phyloP scores from a whole-genome alignment of 768 basidiomycete genomes.

The Amanita muscaria region DNA sequence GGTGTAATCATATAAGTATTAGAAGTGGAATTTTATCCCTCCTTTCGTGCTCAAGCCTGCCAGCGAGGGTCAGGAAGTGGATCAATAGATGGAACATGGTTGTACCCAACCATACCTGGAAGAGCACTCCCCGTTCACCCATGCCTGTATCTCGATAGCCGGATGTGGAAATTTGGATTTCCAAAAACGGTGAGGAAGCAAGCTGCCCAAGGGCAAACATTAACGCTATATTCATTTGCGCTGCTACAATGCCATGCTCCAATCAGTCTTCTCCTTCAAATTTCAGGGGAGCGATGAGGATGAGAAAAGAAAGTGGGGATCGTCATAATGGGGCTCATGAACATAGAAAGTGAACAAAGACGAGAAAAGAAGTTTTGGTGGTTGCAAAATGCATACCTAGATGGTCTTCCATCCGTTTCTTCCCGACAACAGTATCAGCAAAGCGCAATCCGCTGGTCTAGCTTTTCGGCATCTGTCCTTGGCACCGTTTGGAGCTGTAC shows the following conservation, averaged over 20 bases:
- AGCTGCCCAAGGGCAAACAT: conserved; percentile 33
- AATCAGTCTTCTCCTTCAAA: too few species aligned
- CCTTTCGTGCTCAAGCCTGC: conserved; percentile 29
- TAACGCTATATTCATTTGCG: conserved; percentile 10
- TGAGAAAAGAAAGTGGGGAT: too few species aligned
- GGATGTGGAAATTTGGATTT: conserved; percentile 32
- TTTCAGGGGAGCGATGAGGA: too few species aligned
- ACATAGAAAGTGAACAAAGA: too few species aligned
- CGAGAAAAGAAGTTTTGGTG: too few species aligned
- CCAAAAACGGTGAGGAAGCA: conserved; percentile 49
- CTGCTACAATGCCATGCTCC: conserved; percentile 13
- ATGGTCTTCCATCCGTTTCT: too few species aligned
- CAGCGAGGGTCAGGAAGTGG: not conserved
- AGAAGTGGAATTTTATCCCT: conserved; percentile 39
- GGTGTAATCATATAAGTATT: too few species aligned
- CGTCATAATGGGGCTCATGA: too few species aligned
- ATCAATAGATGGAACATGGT: not conserved
- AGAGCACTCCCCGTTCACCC: conserved; percentile 49
- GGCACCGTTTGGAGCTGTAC: conserved; percentile 26
- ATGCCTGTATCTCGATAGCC: conserved; percentile 38
- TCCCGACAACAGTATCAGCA: too few species aligned
- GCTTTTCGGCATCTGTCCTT: conserved; percentile 75
- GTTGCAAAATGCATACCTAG: too few species aligned
- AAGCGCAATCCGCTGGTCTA: too few species aligned
- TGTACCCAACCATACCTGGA: conserved; percentile 21